Percentiles rank a stretch among this genome's conserved stretches.
Conservation (phyloP, 192 early-diverging fungal species). For the Backusella sp. region DNA sequence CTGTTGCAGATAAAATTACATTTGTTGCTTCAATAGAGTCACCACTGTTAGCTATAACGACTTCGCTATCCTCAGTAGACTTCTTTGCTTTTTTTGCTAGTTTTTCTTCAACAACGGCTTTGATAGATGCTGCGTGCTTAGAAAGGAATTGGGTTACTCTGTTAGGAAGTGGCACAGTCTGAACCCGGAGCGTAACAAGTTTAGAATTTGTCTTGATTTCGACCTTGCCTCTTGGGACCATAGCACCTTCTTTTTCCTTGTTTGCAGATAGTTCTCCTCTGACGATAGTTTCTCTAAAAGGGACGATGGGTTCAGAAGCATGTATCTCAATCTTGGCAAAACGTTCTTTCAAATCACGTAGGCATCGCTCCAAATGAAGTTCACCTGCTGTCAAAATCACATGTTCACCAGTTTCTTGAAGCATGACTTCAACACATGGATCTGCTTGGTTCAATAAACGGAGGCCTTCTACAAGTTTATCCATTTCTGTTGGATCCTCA, state of each 20-base stretch:
- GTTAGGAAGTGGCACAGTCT: constrained; percentile 70
- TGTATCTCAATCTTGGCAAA: constrained; percentile 95
- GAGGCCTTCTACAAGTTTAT: constrained; percentile 81
- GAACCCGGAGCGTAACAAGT: constrained; percentile 57
- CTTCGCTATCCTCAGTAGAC: constrained; percentile 21
- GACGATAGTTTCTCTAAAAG: constrained; percentile 93
- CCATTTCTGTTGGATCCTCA: constrained; percentile 84
- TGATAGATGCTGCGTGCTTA: constrained; percentile 51
- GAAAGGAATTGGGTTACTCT: constrained; percentile 59
- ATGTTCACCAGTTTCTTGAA: constrained; percentile 95
- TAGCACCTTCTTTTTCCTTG: constrained; percentile 46
- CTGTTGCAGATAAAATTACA: constrained; percentile 20
- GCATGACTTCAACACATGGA: constrained; percentile 87
- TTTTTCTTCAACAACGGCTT: constrained; percentile 50
- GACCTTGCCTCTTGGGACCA: constrained; percentile 61
- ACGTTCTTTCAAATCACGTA: constrained; percentile 90
- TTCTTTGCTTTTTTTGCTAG: constrained; percentile 25
- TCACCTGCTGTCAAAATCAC: constrained; percentile 97
- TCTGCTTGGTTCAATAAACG: constrained; percentile 93
- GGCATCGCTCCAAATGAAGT: constrained; percentile 93
- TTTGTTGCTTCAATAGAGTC: neutral
- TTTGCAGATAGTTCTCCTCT: constrained; percentile 28
- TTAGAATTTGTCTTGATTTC: constrained; percentile 60
- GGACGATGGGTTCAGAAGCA: constrained; percentile 93
- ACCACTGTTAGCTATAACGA: constrained; percentile 8